A percentile compares a stretch with the other conserved stretches of the same genome.
phyloP scores from a whole-genome alignment of 2,329 filamentous ascomycete species.

The Penicillium sp. region DNA sequence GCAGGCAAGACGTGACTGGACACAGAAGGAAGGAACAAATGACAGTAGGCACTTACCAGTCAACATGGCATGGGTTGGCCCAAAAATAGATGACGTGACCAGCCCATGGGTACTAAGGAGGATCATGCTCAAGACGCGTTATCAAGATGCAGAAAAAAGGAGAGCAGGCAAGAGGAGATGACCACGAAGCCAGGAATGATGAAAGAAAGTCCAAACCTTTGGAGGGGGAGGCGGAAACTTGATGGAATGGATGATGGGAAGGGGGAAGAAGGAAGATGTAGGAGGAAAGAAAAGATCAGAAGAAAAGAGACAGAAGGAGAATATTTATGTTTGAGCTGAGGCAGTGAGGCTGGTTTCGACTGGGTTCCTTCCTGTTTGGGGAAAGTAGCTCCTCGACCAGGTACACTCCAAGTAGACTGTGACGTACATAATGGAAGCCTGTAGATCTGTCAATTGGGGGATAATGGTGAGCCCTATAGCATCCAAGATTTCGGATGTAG shows the following conservation, averaged over 20 bases:
- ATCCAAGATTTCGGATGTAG: too few species aligned
- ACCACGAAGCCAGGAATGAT: not conserved
- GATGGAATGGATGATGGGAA: not conserved
- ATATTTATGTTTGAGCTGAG: not conserved
- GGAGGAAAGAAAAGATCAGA: not conserved
- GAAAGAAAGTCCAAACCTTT: not conserved
- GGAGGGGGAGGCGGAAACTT: not conserved
- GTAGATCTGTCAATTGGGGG: too few species aligned
- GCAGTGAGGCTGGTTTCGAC: not conserved
- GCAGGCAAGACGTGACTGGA: too few species aligned
- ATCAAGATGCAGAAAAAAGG: not conserved
- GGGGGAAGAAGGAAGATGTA: not conserved
- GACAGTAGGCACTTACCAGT: not conserved
- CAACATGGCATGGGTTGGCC: not conserved
- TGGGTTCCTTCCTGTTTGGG: not conserved
- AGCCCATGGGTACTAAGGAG: not conserved
- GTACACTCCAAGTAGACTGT: too few species aligned
- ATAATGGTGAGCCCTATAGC: too few species aligned
- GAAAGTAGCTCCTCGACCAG: not conserved
- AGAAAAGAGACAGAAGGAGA: not conserved
- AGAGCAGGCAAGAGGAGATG: not conserved
- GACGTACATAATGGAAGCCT: too few species aligned
- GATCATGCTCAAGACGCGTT: not conserved
- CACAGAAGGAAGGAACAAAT: not conserved
- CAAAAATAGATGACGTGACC: not conserved